A percentile compares a stretch with the other conserved stretches of the same genome.
Conservation (phyloP, 2,329 filamentous ascomycete species). For the Cladorrhinum sp. region DNA sequence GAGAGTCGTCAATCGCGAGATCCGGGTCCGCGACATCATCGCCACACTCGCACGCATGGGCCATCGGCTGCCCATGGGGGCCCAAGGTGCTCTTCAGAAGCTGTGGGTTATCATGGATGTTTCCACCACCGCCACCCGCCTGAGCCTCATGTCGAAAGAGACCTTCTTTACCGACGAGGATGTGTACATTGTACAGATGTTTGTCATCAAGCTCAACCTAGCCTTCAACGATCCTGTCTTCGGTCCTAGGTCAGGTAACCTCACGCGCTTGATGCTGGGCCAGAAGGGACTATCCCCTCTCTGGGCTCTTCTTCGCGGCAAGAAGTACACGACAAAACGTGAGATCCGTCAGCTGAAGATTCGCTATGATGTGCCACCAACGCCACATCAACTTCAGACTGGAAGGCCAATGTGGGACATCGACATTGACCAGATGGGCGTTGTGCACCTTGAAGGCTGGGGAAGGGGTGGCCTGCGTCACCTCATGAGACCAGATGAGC, state of each 20-base stretch:
- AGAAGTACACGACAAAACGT: constrained; percentile 43
- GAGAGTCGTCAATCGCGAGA: constrained; percentile 61
- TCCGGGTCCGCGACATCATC: constrained; percentile 60
- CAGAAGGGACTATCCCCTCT: constrained; percentile 56
- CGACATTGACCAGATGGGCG: constrained; percentile 50
- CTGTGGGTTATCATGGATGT: constrained; percentile 73
- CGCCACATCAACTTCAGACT: constrained; percentile 23
- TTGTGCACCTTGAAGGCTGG: constrained; percentile 55
- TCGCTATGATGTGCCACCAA: constrained; percentile 51
- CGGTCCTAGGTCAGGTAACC: constrained; percentile 47
- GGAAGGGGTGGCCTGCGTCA: constrained; percentile 41
- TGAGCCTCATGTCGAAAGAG: constrained; percentile 50
- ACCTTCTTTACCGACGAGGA: constrained; percentile 57
- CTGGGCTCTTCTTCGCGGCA: constrained; percentile 58
- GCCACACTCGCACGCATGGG: constrained; percentile 56
- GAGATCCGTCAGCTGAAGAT: constrained; percentile 58
- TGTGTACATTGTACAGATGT: constrained; percentile 59
- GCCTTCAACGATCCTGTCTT: constrained; percentile 62
- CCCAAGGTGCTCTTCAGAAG: constrained; percentile 53
- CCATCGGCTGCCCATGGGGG: constrained; percentile 51
- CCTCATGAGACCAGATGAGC: constrained; percentile 56
- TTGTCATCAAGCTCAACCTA: constrained; percentile 72
- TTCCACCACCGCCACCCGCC: constrained; percentile 53
- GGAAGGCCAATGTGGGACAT: constrained; percentile 48
- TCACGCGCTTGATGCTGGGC: constrained; percentile 58